These are phyloP conservation scores for Tetrahymena malaccensis DNA, from an alignment of 73 alveolate genomes.

Conservation along the genomic window DNA sequence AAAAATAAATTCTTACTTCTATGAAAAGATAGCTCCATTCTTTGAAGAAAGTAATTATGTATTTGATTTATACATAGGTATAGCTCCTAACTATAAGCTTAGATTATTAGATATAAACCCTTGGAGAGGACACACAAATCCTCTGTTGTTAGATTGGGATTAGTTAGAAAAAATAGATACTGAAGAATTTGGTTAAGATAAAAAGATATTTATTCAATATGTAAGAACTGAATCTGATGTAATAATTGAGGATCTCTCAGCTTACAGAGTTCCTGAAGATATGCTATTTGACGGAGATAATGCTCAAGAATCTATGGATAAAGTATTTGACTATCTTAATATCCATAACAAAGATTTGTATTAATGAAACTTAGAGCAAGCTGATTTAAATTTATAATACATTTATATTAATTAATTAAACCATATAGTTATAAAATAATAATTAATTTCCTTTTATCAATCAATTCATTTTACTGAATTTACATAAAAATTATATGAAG, in stretches of 20 bases:
- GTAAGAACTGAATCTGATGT: background rate
- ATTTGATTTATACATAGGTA: constrained; percentile 33
- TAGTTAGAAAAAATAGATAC: background rate
- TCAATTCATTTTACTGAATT: background rate
- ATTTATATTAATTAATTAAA: too few species aligned
- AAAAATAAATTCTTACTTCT: background rate
- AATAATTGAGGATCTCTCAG: background rate
- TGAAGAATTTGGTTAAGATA: background rate
- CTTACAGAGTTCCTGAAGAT: background rate
- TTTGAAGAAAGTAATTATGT: background rate
- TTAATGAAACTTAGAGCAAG: background rate
- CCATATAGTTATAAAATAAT: too few species aligned
- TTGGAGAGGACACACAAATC: constrained; percentile 21
- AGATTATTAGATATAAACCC: constrained; percentile 47
- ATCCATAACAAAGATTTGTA: background rate
- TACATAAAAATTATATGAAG: background rate
- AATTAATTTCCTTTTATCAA: too few species aligned
- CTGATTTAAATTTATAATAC: too few species aligned
- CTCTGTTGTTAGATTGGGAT: constrained; percentile 36
- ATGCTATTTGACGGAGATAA: background rate
- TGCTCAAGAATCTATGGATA: background rate
- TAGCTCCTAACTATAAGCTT: constrained; percentile 17
- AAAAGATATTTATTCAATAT: background rate
- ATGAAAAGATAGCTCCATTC: background rate
- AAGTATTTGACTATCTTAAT: background rate